Evolutionary conservation across 768 basidiomycete species (phyloP), one percentile per base, ranked within the genome.

Genomic region (Rhizopogon vinicolor): DNA sequence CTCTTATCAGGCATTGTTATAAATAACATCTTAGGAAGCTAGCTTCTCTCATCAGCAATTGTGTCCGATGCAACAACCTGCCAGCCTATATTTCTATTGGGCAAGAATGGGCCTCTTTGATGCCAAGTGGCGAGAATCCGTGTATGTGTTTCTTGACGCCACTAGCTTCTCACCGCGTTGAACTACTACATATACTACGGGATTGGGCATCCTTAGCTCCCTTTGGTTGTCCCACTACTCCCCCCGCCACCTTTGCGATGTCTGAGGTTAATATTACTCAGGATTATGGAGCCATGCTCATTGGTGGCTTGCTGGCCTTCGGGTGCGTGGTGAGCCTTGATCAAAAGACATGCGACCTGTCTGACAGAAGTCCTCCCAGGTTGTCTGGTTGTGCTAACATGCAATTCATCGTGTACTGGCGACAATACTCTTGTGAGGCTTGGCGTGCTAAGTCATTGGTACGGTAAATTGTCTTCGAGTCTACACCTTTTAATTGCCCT

Each of bases 341-440:
- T 18, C 1, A 10, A 44, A 49, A 37, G 13, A 7, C 14, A 18
- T 41, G n/a, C n/a, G 8, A n/a, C 12, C 40, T 13, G 55, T 55
- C 43, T 14, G 22, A 44, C 12, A 29, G 13, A 12, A 45, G 35
- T 35, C 22, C 40, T 35, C n/a, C n/a, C 49, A 66, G 66, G 40
- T 58, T 66, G 37, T 66, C 65, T 2, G 65, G 65, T 54, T 68
- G 66, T 29, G 54, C 65, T 39, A 61, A 51, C 28, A 58, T 68
- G 59, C 65, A 66, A 57, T 66, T 61, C 40, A 33, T 66, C 16
- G 41, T 65, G 43, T 68, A 65, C 42, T 68, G 45, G 59, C 61
- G 65, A 28, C 5, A 39, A 22, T 59, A 61, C 41, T 25, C 64
- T 3, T 13, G 10, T 4, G 65, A 66, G 13, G 40, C 41, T 25